Evolutionary conservation across 179 eudicot genomes (phyloP).

Genomic region (Pouteria campechiana): DNA sequence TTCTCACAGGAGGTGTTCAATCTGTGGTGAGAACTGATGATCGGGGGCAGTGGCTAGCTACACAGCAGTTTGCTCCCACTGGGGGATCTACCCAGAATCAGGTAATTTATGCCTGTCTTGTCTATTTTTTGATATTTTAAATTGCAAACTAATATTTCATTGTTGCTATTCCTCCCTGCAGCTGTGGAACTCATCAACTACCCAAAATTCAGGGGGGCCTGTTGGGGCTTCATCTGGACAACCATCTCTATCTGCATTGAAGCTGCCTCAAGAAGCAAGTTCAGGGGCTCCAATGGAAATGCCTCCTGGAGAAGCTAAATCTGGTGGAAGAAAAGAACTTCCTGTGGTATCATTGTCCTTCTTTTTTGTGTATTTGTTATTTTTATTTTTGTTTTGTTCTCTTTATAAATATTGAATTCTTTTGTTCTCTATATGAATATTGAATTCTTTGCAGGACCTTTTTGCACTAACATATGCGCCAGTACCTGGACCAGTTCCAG

Average conservation of each 20-base stretch:
- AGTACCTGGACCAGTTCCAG: constrained; percentile 31
- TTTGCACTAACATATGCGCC: constrained; percentile 52
- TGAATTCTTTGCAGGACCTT: constrained; percentile 43
- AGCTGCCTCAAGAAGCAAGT: constrained; percentile 9
- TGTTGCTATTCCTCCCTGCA: constrained; percentile 9
- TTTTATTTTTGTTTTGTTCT: constrained; percentile 3
- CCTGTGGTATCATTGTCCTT: constrained; percentile 44
- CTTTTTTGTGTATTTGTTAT: not conserved
- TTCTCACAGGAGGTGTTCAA: constrained; percentile 20
- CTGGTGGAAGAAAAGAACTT: constrained; percentile 49
- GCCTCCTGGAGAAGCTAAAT: constrained; percentile 25
- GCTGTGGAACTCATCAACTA: constrained; percentile 18
- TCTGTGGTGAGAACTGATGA: constrained; percentile 11
- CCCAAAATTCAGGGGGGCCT: constrained; percentile 23
- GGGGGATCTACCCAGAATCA: constrained; percentile 28
- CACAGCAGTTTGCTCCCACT: constrained; percentile 22
- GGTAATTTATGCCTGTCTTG: no score
- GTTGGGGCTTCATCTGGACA: constrained; percentile 22
- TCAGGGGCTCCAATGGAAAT: constrained; percentile 12
- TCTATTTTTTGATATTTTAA: no score
- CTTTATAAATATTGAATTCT: no score
- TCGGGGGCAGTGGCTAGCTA: constrained; percentile 42
- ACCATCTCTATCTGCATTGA: constrained; percentile 20
- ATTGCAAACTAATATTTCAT: not conserved
- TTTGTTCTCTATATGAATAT: not conserved